A percentile compares a stretch with the other conserved stretches of the same genome.
Evolutionary conservation across 305 asterid genomes (phyloP).

Genomic region (Solanum chacoense): DNA sequence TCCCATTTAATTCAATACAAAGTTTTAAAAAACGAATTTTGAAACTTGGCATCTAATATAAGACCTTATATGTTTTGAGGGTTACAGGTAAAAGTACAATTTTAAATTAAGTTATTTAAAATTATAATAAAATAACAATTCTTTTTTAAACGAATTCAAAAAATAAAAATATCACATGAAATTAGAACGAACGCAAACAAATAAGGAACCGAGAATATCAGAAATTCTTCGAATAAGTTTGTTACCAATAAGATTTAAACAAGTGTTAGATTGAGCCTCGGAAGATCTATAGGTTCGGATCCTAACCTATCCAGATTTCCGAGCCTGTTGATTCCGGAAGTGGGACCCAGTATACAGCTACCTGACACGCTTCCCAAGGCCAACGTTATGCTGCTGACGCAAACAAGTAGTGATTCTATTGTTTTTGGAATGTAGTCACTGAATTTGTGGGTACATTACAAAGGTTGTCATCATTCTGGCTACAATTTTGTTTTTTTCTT

Average conservation of each 20-base stretch:
- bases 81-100: not conserved
- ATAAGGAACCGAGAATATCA: not conserved
- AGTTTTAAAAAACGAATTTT: too few species aligned
- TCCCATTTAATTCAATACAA: not conserved
- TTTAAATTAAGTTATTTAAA: too few species aligned
- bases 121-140: too few species aligned
- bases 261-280: not conserved
- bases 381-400: not conserved
- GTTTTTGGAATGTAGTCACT: not conserved
- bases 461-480: not conserved
- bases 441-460: not conserved
- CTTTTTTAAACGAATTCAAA: not conserved
- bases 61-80: not conserved
- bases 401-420: not conserved
- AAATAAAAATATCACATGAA: not conserved
- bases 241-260: not conserved
- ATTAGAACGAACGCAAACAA: not conserved
- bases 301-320: not conserved
- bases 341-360: not conserved
- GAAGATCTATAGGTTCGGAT: not conserved
- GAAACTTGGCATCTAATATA: too few species aligned
- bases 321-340: not conserved
- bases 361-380: not conserved
- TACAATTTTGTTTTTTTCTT: not conserved
- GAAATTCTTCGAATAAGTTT: not conserved